Evolutionary conservation across 805 yeast species (phyloP).

Genomic region (Starmerella etchellsii): DNA sequence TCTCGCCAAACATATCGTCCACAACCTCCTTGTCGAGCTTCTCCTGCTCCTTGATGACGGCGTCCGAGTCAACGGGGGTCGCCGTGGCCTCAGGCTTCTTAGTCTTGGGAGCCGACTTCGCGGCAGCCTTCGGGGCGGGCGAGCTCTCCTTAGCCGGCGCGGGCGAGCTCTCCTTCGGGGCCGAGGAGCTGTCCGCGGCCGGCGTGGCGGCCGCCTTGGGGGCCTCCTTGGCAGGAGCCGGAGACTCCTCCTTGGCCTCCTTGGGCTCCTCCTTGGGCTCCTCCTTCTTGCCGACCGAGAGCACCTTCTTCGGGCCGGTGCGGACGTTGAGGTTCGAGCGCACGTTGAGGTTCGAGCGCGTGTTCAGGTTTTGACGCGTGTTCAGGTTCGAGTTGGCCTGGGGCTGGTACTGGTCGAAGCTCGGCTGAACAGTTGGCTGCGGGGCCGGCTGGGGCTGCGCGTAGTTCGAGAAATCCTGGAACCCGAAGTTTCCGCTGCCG

Average conservation of each 20-base stretch:
- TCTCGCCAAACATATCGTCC: conserved; percentile 71
- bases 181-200: background rate
- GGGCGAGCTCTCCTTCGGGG: background rate
- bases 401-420: conserved; percentile 22
- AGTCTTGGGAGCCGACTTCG: background rate
- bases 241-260: conserved; percentile 1
- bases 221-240: too few species aligned
- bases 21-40: conserved; percentile 58
- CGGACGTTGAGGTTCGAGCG: conserved; percentile 1
- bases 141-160: background rate
- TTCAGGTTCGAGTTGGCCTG: conserved; percentile 18
- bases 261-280: conserved; percentile 4
- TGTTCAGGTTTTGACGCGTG: conserved; percentile 13
- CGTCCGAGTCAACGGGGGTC: conserved; percentile 18
- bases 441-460: conserved; percentile 16
- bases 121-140: background rate
- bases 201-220: background rate
- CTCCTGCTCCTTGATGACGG: conserved; percentile 22
- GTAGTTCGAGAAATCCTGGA: conserved; percentile 21
- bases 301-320: conserved; percentile 18
- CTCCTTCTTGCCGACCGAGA: conserved; percentile 16
- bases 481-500: conserved; percentile 12
- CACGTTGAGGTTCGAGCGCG: background rate
- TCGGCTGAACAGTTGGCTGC: conserved; percentile 8
- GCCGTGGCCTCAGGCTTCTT: conserved; percentile 1